These are phyloP conservation scores for Agaricales sp. DNA, from an alignment of 1,284 basidiomycete species.

Conservation along the genomic window DNA sequence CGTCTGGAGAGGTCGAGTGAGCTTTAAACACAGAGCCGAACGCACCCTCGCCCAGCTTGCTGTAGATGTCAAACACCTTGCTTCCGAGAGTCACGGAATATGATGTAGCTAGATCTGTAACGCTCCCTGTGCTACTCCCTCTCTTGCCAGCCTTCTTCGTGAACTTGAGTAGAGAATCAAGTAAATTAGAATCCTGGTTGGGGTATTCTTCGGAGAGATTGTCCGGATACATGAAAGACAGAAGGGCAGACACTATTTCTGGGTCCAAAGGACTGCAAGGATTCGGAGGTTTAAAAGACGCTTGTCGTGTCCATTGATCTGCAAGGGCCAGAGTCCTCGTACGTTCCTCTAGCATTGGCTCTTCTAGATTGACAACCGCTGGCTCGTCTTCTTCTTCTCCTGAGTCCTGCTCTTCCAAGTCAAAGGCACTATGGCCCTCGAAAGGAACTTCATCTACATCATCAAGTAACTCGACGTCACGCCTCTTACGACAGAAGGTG, in stretches of 20 bases:
- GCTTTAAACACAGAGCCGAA: slow-evolving; percentile 93
- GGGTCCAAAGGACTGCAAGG: slow-evolving; percentile 85
- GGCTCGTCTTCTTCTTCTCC: slow-evolving; percentile 10
- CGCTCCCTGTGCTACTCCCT: slow-evolving; percentile 33
- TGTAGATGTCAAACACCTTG: slow-evolving; percentile 57
- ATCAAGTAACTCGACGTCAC: slow-evolving; percentile 24
- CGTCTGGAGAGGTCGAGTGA: slow-evolving; percentile 34
- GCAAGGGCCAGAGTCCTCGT: slow-evolving; percentile 51
- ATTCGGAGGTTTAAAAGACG: slow-evolving; percentile 65
- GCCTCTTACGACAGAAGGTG: slow-evolving; percentile 16
- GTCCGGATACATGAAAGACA: slow-evolving; percentile 60
- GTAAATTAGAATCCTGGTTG: slow-evolving; percentile 39
- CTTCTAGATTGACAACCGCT: slow-evolving; percentile 7
- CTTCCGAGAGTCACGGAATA: slow-evolving; percentile 46
- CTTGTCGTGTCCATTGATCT: slow-evolving; percentile 49
- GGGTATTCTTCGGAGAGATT: slow-evolving; percentile 60
- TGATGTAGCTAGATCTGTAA: slow-evolving; percentile 27
- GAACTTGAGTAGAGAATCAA: slow-evolving; percentile 63
- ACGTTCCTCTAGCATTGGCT: slow-evolving; percentile 34
- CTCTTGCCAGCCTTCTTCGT: slow-evolving; percentile 43
- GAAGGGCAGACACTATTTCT: slow-evolving; percentile 51
- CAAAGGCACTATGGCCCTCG: neutral
- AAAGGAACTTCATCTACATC: slow-evolving; percentile 13
- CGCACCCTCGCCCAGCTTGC: slow-evolving; percentile 94
- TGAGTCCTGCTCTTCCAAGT: slow-evolving; percentile 5